These are phyloP conservation scores for Neofusicoccum kwambonambiense DNA, from an alignment of 2,329 filamentous ascomycete genomes.

Conservation along the genomic window DNA sequence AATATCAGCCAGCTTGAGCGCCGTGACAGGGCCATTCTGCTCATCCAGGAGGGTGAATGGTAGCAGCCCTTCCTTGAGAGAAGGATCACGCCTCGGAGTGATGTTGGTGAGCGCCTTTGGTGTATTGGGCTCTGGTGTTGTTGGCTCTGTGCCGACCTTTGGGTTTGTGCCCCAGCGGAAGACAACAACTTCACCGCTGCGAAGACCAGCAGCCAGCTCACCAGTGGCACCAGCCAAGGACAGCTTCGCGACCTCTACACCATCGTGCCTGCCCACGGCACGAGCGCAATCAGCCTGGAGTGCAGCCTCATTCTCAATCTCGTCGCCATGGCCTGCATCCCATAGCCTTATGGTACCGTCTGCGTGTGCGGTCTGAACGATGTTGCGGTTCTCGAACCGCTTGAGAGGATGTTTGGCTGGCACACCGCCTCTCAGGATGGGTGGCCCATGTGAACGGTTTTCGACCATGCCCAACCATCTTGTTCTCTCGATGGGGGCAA, in stretches of 20 bases:
- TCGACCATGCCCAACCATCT: constrained; percentile 92
- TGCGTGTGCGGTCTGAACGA: constrained; percentile 83
- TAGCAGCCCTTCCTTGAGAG: constrained; percentile 74
- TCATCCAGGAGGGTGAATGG: constrained; percentile 81
- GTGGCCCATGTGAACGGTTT: constrained; percentile 73
- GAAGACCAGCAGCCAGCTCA: constrained; percentile 80
- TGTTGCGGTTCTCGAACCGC: constrained; percentile 77
- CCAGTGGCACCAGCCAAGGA: constrained; percentile 77
- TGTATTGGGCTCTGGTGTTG: constrained; percentile 49
- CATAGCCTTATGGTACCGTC: constrained; percentile 90
- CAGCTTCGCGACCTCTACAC: constrained; percentile 75
- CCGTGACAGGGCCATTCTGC: constrained; percentile 76
- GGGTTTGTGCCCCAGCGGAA: constrained; percentile 87
- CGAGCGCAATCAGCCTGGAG: constrained; percentile 85
- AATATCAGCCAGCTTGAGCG: constrained; percentile 81
- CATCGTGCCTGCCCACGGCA: constrained; percentile 74
- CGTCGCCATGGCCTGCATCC: constrained; percentile 89
- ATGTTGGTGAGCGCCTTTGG: constrained; percentile 67
- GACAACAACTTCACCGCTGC: constrained; percentile 78
- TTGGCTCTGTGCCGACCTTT: constrained; percentile 63
- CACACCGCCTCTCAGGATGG: constrained; percentile 75
- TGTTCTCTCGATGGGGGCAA: constrained; percentile 73
- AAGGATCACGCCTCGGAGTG: constrained; percentile 66
- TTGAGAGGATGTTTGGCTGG: constrained; percentile 68
- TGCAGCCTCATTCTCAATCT: constrained; percentile 80